These are phyloP conservation scores for Haematococcus lacustris DNA, from an alignment of 139 green algal genomes.

Conservation along the genomic window DNA sequence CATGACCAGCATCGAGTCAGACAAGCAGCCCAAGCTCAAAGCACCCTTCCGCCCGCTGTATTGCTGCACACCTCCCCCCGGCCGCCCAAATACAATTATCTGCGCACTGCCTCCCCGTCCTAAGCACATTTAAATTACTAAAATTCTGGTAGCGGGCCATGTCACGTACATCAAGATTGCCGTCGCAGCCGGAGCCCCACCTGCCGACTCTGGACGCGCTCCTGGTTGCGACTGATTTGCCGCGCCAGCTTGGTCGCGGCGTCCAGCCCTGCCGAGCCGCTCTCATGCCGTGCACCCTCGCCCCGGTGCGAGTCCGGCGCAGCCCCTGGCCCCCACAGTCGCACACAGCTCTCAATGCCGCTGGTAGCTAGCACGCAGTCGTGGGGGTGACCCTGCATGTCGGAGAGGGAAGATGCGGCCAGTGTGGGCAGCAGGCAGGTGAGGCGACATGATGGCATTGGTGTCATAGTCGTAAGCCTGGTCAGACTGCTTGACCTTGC, in stretches of 20 bases:
- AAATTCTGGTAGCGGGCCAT: too few species aligned
- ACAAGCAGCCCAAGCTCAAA: background rate
- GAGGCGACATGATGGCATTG: too few species aligned
- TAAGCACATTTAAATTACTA: background rate
- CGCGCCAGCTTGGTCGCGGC: conserved; percentile 6
- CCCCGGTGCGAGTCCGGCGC: background rate
- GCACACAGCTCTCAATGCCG: conserved; percentile 71
- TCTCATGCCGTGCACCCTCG: background rate
- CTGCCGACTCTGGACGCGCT: conserved; percentile 17
- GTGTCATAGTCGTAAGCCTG: too few species aligned
- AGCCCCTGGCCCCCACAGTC: conserved; percentile 41
- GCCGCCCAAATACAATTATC: background rate
- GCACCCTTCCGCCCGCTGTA: background rate
- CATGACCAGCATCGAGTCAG: background rate
- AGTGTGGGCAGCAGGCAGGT: too few species aligned
- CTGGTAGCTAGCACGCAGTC: conserved; percentile 70
- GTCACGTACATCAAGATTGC: background rate
- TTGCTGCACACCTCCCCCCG: background rate
- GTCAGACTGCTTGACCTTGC: too few species aligned
- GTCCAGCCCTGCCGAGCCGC: background rate
- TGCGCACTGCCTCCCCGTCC: too few species aligned
- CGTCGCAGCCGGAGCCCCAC: background rate
- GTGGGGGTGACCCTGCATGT: conserved; percentile 54
- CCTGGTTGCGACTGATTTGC: conserved; percentile 39
- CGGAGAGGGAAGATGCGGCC: too few species aligned